Evolutionary conservation across 148 eudicot genomes (phyloP).

Genomic region (Cornus controversa): DNA sequence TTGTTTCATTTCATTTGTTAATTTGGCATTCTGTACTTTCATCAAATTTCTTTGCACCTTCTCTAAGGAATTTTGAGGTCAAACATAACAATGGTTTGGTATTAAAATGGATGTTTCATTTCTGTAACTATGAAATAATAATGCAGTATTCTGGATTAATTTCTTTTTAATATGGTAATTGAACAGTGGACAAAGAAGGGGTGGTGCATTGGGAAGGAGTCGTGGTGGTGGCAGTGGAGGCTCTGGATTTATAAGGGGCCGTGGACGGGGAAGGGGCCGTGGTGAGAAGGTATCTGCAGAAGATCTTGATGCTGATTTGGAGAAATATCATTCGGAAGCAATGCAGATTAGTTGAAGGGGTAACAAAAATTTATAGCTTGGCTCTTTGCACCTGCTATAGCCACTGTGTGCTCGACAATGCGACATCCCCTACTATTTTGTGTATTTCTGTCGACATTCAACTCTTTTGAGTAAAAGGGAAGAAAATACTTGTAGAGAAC

Average conservation of each 20-base stretch:
- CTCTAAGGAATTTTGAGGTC: neutral
- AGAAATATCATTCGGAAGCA: slow-evolving; percentile 62
- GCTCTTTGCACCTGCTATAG: slow-evolving; percentile 20
- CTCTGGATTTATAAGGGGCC: slow-evolving; percentile 42
- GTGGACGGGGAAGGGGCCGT: slow-evolving; percentile 52
- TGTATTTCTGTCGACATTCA: slow-evolving; percentile 26
- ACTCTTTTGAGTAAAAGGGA: slow-evolving; percentile 23
- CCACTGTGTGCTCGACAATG: slow-evolving; percentile 29
- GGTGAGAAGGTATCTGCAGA: slow-evolving; percentile 65
- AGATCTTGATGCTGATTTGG: slow-evolving; percentile 77
- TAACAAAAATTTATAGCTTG: neutral
- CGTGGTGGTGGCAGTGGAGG: slow-evolving; percentile 55
- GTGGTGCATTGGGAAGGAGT: slow-evolving; percentile 54
- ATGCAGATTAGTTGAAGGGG: slow-evolving; percentile 39
- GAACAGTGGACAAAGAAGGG: slow-evolving; percentile 75
- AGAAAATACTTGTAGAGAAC: slow-evolving; percentile 30
- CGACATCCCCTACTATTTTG: slow-evolving; percentile 26
- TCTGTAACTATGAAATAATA: neutral
- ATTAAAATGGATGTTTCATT: too few species aligned
- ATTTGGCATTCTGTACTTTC: neutral
- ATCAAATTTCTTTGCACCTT: neutral
- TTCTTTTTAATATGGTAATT: slow-evolving; percentile 3
- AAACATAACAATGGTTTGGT: neutral
- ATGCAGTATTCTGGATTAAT: slow-evolving; percentile 1
- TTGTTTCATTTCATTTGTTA: neutral